A percentile compares a stretch with the other conserved stretches of the same genome.
Evolutionary conservation across 2,329 filamentous ascomycete species (phyloP).

Genomic region (Calonectria henricotiae): DNA sequence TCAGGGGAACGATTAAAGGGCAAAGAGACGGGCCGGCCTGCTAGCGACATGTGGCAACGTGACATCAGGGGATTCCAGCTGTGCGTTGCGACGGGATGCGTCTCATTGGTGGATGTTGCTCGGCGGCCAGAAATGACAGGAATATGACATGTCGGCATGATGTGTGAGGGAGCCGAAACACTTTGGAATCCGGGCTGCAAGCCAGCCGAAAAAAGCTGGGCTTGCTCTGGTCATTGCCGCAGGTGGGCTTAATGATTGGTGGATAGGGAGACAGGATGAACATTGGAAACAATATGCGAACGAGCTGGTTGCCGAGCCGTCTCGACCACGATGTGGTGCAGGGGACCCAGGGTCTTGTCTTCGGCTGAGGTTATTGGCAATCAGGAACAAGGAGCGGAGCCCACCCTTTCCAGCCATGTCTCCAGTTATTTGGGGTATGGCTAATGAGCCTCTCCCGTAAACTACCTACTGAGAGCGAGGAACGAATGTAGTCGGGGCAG

Average conservation of each 20-base stretch:
- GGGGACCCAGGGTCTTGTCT: constrained; percentile 6
- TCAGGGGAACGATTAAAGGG: constrained; percentile 14
- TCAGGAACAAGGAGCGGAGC: constrained; percentile 13
- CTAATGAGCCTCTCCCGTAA: constrained; percentile 19
- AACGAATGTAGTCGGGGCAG: constrained; percentile 17
- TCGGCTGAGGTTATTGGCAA: not conserved
- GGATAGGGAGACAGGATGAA: constrained; percentile 25
- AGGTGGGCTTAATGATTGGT: constrained; percentile 29
- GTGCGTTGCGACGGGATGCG: constrained; percentile 27
- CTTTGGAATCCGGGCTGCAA: constrained; percentile 27
- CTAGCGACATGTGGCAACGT: constrained; percentile 14
- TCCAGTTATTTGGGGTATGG: constrained; percentile 18
- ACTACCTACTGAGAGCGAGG: not conserved
- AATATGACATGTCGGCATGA: constrained; percentile 30
- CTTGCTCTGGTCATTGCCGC: constrained; percentile 2
- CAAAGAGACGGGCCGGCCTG: constrained; percentile 14
- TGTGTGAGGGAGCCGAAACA: constrained; percentile 36
- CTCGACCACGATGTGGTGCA: constrained; percentile 25
- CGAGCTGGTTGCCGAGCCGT: constrained; percentile 26
- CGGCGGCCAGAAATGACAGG: constrained; percentile 26
- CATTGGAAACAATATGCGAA: constrained; percentile 27
- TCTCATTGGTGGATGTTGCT: constrained; percentile 38
- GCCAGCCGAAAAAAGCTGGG: not conserved
- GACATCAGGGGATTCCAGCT: not conserved
- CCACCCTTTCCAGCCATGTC: constrained; percentile 26